Base-by-base conservation (phyloP, 148 eudicot species). In the Spergularia marina region DNA sequence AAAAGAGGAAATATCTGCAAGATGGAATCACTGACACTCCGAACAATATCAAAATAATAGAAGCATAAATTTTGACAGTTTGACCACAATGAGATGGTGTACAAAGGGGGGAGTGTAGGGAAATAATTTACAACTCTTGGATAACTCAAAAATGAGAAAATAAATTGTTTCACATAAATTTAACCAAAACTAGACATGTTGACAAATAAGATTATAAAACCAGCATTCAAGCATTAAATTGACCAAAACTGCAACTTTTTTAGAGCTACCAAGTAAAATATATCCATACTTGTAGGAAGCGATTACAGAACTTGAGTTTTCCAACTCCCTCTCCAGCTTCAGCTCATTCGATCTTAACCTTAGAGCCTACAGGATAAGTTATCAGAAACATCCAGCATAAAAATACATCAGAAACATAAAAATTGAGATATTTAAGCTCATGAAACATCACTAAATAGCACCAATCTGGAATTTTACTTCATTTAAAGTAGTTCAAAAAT, bases 291-390 rank as follows among this genome's bases (percentile, higher is more conserved):
- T 92, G 79, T 73, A 83, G 69, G 94, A 87, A 82, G 90, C 83
- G 74, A 90, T 77, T 84, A 92, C 97, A 56, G 92, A 86, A 83
- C 80, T 81, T n/a, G 87, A 78, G 75, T 85, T 85, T 84, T 89
- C 94, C 89, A 94, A 86, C 74, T 86, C 92, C 81, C 92, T 85
- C 89, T 90, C 96, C 86, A 92, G 76, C 87, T 92, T 94, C 72
- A 94, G 87, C 83, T 94, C 98, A 82, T 83, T 89, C 44, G 97
- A 94, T 82, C 97, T 87, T 82, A 95, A 80, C 79, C 96, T 86
- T 63, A 92, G 89, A 76, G 92, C 91, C 99, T 95, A 82, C 81
- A 82, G 39, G 53, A 75, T 55, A 17, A 44, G 17, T 55, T 23
- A 65, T 15, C 47, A 72, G 36, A 65, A n/a, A 65, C 30, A 68